Evolutionary conservation across 768 basidiomycete species (phyloP).

Genomic region (Myochromella boudieri): DNA sequence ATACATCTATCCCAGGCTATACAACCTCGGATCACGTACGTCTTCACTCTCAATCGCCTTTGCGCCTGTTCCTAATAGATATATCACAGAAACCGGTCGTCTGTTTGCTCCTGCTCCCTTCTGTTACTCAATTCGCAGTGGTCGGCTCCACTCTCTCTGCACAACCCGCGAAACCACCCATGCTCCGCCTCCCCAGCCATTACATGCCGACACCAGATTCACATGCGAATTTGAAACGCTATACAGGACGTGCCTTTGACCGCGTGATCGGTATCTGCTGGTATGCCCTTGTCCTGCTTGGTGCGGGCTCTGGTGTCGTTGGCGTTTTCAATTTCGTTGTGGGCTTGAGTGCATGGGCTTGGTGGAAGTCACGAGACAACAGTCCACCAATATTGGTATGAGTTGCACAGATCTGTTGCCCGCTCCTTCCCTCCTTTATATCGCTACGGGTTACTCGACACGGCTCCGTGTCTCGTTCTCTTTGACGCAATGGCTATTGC

Average conservation of each 20-base stretch:
- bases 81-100: constrained; percentile 80
- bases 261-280: constrained; percentile 76
- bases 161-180: constrained; percentile 34
- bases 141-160: constrained; percentile 22
- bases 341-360: constrained; percentile 65
- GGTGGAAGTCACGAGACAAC: constrained; percentile 42
- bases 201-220: constrained; percentile 58
- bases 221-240: constrained; percentile 53
- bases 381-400: constrained; percentile 7
- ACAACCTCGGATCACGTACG: constrained; percentile 89
- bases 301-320: constrained; percentile 71
- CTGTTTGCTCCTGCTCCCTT: constrained; percentile 60
- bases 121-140: constrained; percentile 23
- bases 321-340: constrained; percentile 73
- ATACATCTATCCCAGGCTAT: constrained; percentile 80
- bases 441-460: too few species aligned
- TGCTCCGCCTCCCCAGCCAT: constrained; percentile 47
- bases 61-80: background rate
- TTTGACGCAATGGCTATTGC: too few species aligned
- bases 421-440: too few species aligned
- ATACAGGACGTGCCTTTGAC: constrained; percentile 66
- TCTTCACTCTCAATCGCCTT: background rate
- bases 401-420: background rate
- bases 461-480: too few species aligned
- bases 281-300: constrained; percentile 73